phyloP scores from a whole-genome alignment of 768 basidiomycete species.

The Amanita molliuscula region DNA sequence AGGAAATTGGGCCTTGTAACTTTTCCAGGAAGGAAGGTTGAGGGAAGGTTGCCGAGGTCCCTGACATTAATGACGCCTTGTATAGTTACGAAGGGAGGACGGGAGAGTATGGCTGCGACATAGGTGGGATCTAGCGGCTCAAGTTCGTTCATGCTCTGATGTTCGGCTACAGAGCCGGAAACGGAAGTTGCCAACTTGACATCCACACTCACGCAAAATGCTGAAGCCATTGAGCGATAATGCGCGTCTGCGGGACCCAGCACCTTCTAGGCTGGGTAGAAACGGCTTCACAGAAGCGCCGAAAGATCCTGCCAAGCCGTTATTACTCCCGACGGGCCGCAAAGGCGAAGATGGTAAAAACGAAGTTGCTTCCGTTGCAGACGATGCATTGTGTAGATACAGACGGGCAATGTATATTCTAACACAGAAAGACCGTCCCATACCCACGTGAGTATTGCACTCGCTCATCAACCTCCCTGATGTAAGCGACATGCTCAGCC shows the following conservation, averaged over 20 bases:
- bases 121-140: conserved; percentile 58
- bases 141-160: conserved; percentile 32
- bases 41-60: conserved; percentile 58
- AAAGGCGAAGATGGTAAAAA: not conserved
- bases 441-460: conserved; percentile 10
- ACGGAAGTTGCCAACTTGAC: not conserved
- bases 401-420: conserved; percentile 12
- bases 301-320: not conserved
- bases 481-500: conserved; percentile 11
- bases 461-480: not conserved
- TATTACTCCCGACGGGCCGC: not conserved
- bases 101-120: conserved; percentile 54
- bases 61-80: conserved; percentile 70
- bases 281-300: conserved; percentile 4
- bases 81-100: conserved; percentile 59
- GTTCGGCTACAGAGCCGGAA: conserved; percentile 6
- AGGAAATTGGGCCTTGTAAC: conserved; percentile 47
- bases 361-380: not conserved
- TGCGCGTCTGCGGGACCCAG: not conserved
- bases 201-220: not conserved
- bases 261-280: not conserved
- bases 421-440: conserved; percentile 13
- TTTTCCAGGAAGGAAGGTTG: conserved; percentile 31
- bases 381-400: conserved; percentile 9
- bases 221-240: conserved; percentile 1